Evolutionary conservation across 345 rosid genomes (phyloP).

Genomic region (Psidium friedrichsthalianum): DNA sequence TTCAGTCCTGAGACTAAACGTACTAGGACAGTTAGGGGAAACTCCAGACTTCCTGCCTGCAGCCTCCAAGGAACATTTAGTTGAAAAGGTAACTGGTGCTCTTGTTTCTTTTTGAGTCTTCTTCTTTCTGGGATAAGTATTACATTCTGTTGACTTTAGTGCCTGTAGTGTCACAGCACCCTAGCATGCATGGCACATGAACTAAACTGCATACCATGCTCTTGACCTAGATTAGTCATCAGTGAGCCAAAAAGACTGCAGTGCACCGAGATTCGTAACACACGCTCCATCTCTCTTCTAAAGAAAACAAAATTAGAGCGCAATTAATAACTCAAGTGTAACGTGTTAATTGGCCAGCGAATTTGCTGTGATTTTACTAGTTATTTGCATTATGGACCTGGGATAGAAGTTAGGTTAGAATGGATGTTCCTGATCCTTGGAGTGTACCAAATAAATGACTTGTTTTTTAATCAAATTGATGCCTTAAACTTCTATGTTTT

Average conservation of each 20-base stretch:
- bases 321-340: neutral
- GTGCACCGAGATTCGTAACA: neutral
- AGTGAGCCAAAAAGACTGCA: neutral
- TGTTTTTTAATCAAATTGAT: neutral
- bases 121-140: neutral
- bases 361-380: neutral
- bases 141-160: neutral
- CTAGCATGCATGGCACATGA: neutral
- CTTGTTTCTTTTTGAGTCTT: neutral
- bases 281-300: neutral
- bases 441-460: neutral
- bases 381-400: neutral
- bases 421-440: no score
- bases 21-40: slow-evolving; percentile 15
- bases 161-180: neutral
- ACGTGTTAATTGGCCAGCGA: neutral
- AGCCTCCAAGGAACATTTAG: slow-evolving; percentile 65
- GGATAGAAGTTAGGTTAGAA: neutral
- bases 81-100: slow-evolving; percentile 51
- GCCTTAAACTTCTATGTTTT: neutral
- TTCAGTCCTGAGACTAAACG: slow-evolving; percentile 30
- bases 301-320: neutral
- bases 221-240: neutral
- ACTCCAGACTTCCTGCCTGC: slow-evolving; percentile 29
- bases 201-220: neutral